Base-by-base conservation (phyloP, 441 rosid species). In the Rhodomyrtus psidioides region DNA sequence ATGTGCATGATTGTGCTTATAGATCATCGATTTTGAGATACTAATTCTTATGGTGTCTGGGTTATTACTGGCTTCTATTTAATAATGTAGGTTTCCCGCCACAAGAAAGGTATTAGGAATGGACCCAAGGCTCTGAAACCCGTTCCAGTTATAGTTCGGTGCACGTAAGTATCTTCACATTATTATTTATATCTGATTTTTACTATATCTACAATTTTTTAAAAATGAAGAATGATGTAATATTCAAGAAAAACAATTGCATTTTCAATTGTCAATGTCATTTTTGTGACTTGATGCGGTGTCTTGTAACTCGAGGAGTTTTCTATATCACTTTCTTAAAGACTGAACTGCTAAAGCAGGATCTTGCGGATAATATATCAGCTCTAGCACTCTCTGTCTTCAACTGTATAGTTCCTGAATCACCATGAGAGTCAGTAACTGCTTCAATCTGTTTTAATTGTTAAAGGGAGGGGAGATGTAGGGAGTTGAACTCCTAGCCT, bases 51-150 rank as follows among this genome's bases (percentile, higher is more conserved):
- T 54, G 7, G 56, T 57, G 53, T 21, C 15, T 7, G 70, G 28
- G 39, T 88, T 53, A 16, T 86, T 39, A 23, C 55, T 55, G 9
- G 30, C 42, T 82, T 60, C 65, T 21, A 86, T 55, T 62, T 15
- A 86, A 89, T 88, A 53, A 23, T 95, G 90, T 90, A 97, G 98
- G 91, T 88, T 85, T 91, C 97, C 83, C 93, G 87, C 75, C 95
- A 92, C 88, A 95, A 93, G 92, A 93, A 93, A 92, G 98, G 98
- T 81, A 95, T 95, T 81, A 91, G 98, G 90, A 97, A 96, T 88
- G 98, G 99, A 12, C 98, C 98, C 10, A 97, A 92, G 90, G 97
- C 96, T 87, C 93, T 94, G 90, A 97, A 96, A 87, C 98, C 98
- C 28, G 58, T 74, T 84, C 99, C 98, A 7, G 98, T 97, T 24